Evolutionary conservation across 495 filamentous ascomycete species (phyloP).

Genomic region (Aspergillus nidulans): DNA sequence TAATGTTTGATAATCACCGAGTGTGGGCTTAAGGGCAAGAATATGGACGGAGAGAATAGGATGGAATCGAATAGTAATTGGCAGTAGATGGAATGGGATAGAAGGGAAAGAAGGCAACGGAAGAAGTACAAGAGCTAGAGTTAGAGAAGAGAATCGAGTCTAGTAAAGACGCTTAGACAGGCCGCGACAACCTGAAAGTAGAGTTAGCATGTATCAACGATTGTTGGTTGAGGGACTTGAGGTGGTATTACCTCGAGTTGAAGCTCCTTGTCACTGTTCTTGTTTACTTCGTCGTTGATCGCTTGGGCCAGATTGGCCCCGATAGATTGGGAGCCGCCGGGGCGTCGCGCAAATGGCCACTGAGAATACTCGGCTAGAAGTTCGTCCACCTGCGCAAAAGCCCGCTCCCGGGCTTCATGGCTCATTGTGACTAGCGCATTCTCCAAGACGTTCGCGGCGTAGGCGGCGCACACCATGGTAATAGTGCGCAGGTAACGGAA

Average conservation of each 20-base stretch:
- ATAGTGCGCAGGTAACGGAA: slow-evolving; percentile 89
- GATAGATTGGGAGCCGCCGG: slow-evolving; percentile 69
- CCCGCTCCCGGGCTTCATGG: slow-evolving; percentile 88
- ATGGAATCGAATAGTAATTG: slow-evolving; percentile 7
- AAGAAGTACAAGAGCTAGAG: slow-evolving; percentile 14
- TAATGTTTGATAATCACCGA: slow-evolving; percentile 1
- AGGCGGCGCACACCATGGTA: slow-evolving; percentile 94
- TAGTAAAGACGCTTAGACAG: slow-evolving; percentile 92
- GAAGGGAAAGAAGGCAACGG: slow-evolving; percentile 6
- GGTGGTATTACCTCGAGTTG: slow-evolving; percentile 74
- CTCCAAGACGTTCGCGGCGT: slow-evolving; percentile 96
- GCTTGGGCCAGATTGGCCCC: slow-evolving; percentile 93
- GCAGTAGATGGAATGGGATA: slow-evolving; percentile 10
- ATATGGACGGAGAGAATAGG: slow-evolving; percentile 12
- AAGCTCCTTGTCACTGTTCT: slow-evolving; percentile 82
- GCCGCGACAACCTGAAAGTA: slow-evolving; percentile 72
- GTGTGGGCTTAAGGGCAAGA: slow-evolving; percentile 2
- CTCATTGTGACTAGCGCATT: slow-evolving; percentile 92
- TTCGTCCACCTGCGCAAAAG: slow-evolving; percentile 96
- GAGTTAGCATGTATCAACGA: background rate
- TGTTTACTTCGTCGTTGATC: slow-evolving; percentile 80
- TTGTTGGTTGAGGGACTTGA: background rate
- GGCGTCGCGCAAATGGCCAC: slow-evolving; percentile 84
- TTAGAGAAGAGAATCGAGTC: slow-evolving; percentile 88
- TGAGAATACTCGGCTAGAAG: slow-evolving; percentile 92